Conservation (phyloP, 2,329 filamentous ascomycete species). For the Neocucurbitaria cava region DNA sequence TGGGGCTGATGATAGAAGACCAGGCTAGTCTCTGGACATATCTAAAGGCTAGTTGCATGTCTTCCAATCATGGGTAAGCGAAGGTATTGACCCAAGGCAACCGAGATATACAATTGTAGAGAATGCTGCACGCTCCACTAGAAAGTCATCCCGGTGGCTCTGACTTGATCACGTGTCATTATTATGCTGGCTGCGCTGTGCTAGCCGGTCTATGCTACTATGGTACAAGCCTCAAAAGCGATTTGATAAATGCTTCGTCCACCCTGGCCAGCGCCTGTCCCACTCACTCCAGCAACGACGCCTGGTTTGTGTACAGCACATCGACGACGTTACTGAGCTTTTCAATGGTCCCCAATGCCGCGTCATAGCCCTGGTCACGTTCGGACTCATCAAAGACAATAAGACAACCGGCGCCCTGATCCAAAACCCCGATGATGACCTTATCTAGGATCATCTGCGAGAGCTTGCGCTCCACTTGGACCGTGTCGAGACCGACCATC, state of each 20-base stretch:
- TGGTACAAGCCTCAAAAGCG: constrained; percentile 34
- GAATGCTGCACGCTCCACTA: neutral
- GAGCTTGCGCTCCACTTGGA: constrained; percentile 96
- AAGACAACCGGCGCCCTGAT: constrained; percentile 96
- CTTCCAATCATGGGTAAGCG: too few relatives aligned
- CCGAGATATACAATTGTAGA: neutral
- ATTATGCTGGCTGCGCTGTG: constrained; percentile 25
- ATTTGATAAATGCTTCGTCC: constrained; percentile 1
- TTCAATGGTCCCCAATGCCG: constrained; percentile 91
- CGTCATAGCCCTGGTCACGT: constrained; percentile 91
- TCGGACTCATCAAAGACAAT: constrained; percentile 97
- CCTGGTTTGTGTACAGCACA: constrained; percentile 96
- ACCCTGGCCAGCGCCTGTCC: neutral
- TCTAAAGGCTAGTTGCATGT: too few relatives aligned
- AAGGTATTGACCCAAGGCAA: too few relatives aligned
- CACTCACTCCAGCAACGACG: constrained; percentile 84
- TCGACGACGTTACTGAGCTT: constrained; percentile 98
- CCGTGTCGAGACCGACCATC: constrained; percentile 95
- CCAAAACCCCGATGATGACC: constrained; percentile 95
- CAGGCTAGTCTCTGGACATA: too few relatives aligned
- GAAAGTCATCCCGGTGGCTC: neutral
- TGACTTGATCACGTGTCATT: constrained; percentile 14
- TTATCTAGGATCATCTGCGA: constrained; percentile 99
- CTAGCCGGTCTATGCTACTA: constrained; percentile 38
- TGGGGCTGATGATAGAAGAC: too few relatives aligned